Percentiles rank a stretch among this genome's conserved stretches.
These are phyloP conservation scores for Zymoseptoria crescenta DNA, from an alignment of 2,329 filamentous ascomycete genomes.

Conservation along the genomic window DNA sequence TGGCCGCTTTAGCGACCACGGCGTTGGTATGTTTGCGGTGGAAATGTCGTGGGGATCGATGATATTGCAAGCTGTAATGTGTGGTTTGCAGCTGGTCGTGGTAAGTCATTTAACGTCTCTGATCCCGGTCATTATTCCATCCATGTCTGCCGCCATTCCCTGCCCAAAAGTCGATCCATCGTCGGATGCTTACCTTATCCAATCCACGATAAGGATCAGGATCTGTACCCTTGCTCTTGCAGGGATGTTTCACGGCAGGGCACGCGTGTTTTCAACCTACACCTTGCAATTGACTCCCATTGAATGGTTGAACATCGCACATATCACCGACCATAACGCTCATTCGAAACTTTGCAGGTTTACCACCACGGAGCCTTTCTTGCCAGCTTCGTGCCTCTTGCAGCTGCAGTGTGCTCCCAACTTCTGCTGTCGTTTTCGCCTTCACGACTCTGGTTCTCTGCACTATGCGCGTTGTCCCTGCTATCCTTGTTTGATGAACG, in stretches of 20 bases:
- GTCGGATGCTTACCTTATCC: background rate
- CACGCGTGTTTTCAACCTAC: background rate
- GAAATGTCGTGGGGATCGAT: constrained; percentile 18
- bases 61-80: constrained; percentile 10
- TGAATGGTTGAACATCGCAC: background rate
- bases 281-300: background rate
- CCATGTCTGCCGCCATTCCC: background rate
- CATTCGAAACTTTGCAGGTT: constrained; percentile 14
- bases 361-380: constrained; percentile 20
- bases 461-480: constrained; percentile 20
- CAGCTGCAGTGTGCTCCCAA: constrained; percentile 24
- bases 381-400: constrained; percentile 21
- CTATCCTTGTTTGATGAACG: constrained; percentile 27
- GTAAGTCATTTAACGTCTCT: constrained; percentile 20
- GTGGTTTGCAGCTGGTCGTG: constrained; percentile 20
- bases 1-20: constrained; percentile 16
- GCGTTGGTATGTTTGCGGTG: constrained; percentile 14
- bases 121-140: background rate
- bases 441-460: constrained; percentile 27
- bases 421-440: constrained; percentile 23
- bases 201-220: background rate
- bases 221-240: background rate
- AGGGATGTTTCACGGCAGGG: no score
- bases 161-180: background rate
- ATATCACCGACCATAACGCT: background rate